Evolutionary conservation across 2,329 filamentous ascomycete genomes (phyloP), one percentile per base, ranked within the genome.

Genomic region (Phaeosphaeria sp.): DNA sequence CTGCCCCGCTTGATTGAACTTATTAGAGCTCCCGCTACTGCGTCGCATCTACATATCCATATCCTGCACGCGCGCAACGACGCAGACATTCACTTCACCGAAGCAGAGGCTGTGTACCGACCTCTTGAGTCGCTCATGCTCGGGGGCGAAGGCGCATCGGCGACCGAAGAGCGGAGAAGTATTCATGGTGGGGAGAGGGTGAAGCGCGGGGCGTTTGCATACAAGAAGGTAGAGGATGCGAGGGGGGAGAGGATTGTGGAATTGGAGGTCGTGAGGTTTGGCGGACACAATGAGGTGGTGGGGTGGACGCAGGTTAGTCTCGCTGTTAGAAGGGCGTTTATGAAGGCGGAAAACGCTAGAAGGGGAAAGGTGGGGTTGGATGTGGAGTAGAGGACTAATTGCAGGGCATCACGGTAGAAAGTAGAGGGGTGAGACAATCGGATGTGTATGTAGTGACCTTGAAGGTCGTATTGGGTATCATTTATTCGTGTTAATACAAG

Each of bases 61-160:
- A 78, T 97, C 43, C 79, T 98, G 2, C 94, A 97, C 68, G 91
- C 93, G 17, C 84, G 85, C 53, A 87, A 97, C 69, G 94, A 98
- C 73, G 80, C 81, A 57, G 92, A 97, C 66, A 97, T 98, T 58
- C 88, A 91, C 0, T 94, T 87, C 79, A 83, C 80, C 1, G 88
- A 93, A 69, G 87, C 88, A 27, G 66, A 74, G 44, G 74, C 55
- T 0, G 41, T 77, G 36, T 77, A 67, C 42, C 52, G 52, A 36
- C 64, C 60, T 1, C 59, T 77, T 9, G 67, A 76, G 50, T 53
- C 52, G 1, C 33, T 68, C 55, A 56, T 76, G 70, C 23, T 74
- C 67, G 66, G 70, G 50, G 58, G 73, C 22, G 75, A 67, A 59
- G 72, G 55, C 20, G 69, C 65, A 13, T 55, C 54, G 10, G 56